A percentile compares a stretch with the other conserved stretches of the same genome.
Evolutionary conservation across 305 asterid genomes (phyloP).

Genomic region (Fraxinus angustifolia): DNA sequence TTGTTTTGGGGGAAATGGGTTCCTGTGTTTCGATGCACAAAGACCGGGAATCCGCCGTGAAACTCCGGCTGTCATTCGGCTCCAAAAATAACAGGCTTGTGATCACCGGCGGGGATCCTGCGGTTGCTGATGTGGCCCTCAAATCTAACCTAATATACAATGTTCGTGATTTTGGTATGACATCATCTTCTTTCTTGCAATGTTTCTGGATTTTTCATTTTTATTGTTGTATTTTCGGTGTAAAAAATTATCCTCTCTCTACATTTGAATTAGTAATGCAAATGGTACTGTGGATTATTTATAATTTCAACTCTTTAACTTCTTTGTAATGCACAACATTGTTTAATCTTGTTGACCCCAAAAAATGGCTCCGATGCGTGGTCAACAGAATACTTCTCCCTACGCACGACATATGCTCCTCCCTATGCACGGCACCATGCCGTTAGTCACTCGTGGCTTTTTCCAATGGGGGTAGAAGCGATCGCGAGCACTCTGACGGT

Average conservation of each 20-base stretch:
- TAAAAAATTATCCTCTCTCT: not conserved
- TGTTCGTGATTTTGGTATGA: constrained; percentile 19
- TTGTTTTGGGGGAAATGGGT: constrained; percentile 42
- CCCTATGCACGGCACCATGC: too few species aligned
- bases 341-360: not conserved
- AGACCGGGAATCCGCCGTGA: constrained; percentile 39
- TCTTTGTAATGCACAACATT: not conserved
- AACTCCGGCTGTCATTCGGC: constrained; percentile 31
- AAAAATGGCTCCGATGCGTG: too few species aligned
- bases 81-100: constrained; percentile 36
- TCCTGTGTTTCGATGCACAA: constrained; percentile 58
- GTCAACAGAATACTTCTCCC: too few species aligned
- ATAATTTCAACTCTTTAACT: not conserved
- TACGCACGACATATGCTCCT: too few species aligned
- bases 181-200: not conserved
- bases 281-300: not conserved
- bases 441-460: too few species aligned
- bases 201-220: not conserved
- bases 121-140: constrained; percentile 9
- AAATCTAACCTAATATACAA: not conserved
- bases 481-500: too few species aligned
- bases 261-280: not conserved
- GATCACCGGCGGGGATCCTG: constrained; percentile 18
- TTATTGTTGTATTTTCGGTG: not conserved
- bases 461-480: too few species aligned